Evolutionary conservation across 2,329 filamentous ascomycete genomes (phyloP).

Genomic region (Fusarium pseudograminearum): DNA sequence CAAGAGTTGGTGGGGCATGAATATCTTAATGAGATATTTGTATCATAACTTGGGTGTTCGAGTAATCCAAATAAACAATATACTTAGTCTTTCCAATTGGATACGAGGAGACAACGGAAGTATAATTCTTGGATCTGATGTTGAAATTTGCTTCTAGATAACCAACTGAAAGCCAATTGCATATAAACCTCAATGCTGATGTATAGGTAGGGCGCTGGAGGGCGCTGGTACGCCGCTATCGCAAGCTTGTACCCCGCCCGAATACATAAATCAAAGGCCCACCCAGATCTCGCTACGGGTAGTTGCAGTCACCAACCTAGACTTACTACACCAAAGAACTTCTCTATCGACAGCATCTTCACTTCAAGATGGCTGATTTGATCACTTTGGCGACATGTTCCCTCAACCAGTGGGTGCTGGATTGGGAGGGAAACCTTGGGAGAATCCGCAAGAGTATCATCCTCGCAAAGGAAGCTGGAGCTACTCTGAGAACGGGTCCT

Average conservation of each 20-base stretch:
- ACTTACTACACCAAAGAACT: neutral
- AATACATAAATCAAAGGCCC: constrained; percentile 25
- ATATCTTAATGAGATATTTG: constrained; percentile 12
- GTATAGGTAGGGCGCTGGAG: neutral
- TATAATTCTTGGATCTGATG: neutral
- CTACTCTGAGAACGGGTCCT: constrained; percentile 71
- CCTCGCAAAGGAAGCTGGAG: constrained; percentile 69
- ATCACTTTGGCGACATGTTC: constrained; percentile 53
- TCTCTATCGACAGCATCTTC: neutral
- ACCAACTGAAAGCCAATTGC: neutral
- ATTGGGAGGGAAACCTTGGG: constrained; percentile 66
- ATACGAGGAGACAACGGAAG: rapidly evolving
- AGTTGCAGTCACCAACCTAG: neutral
- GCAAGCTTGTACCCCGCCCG: constrained; percentile 34
- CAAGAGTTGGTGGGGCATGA: constrained; percentile 14
- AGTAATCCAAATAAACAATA: neutral
- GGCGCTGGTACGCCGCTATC: constrained; percentile 22
- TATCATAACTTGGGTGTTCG: neutral
- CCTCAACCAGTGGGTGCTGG: constrained; percentile 54
- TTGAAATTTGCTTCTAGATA: neutral
- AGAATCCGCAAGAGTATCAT: constrained; percentile 73
- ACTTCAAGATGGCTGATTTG: constrained; percentile 31
- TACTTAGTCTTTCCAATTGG: neutral
- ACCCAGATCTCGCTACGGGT: constrained; percentile 5
- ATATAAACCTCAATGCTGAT: neutral